Evolutionary conservation across 768 basidiomycete genomes (phyloP).

Genomic region (Lentinula edodes): DNA sequence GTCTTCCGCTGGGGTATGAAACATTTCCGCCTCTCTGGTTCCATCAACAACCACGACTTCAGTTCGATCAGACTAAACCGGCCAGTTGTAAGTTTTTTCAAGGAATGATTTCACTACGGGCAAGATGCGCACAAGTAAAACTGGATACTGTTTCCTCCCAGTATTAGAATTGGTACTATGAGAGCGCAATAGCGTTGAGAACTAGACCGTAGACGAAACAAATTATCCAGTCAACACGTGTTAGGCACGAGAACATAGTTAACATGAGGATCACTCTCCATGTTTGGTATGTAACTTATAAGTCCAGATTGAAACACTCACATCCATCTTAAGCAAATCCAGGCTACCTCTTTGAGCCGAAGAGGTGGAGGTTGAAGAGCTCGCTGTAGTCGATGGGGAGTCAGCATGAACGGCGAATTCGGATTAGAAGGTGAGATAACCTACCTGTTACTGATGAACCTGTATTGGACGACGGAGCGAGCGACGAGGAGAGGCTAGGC

Average conservation of each 20-base stretch:
- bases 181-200: constrained; percentile 36
- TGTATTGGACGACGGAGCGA: constrained; percentile 1
- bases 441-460: neutral
- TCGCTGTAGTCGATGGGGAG: constrained; percentile 5
- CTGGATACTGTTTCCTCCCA: neutral
- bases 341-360: constrained; percentile 13
- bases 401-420: neutral
- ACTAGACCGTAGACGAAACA: constrained; percentile 18
- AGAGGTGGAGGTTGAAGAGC: neutral
- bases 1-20: constrained; percentile 19
- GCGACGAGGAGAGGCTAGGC: constrained; percentile 9
- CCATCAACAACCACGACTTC: constrained; percentile 23
- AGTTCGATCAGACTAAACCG: constrained; percentile 6
- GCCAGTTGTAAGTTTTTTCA: neutral
- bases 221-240: constrained; percentile 36
- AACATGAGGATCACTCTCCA: constrained; percentile 10
- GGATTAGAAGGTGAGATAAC: neutral
- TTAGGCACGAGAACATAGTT: constrained; percentile 30
- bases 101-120: neutral
- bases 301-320: constrained; percentile 16
- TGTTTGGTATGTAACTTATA: constrained; percentile 6
- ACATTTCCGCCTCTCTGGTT: constrained; percentile 21
- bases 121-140: neutral
- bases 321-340: constrained; percentile 25
- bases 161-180: constrained; percentile 17